Conservation (phyloP, 176 grass and related monocot genomes). For the Aechmea fasciata region DNA sequence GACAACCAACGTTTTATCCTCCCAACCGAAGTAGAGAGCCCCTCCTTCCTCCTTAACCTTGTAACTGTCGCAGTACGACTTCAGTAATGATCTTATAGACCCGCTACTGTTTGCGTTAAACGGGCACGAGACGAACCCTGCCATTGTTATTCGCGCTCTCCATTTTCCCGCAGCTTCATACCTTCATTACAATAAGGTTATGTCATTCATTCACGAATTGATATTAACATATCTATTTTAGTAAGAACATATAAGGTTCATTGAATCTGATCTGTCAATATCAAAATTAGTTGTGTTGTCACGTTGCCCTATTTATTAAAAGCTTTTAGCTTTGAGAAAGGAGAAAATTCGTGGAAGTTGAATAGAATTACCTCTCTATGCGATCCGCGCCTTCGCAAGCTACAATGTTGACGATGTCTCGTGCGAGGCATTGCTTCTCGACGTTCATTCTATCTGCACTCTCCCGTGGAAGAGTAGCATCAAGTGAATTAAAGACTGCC, state of each 20-base stretch:
- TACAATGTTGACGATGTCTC: slow-evolving; percentile 93
- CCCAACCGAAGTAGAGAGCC: slow-evolving; percentile 86
- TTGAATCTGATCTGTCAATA: no score
- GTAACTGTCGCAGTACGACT: slow-evolving; percentile 69
- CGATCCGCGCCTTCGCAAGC: slow-evolving; percentile 94
- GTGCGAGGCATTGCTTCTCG: slow-evolving; percentile 83
- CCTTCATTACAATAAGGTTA: slow-evolving; percentile 29
- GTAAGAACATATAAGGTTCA: no score
- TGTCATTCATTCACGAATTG: background rate
- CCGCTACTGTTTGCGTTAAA: slow-evolving; percentile 51
- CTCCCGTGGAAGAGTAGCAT: slow-evolving; percentile 84
- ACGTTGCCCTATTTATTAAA: background rate
- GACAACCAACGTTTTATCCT: slow-evolving; percentile 73
- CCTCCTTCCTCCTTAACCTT: slow-evolving; percentile 66
- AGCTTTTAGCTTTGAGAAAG: background rate
- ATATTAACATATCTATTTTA: background rate
- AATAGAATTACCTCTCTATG: slow-evolving; percentile 69
- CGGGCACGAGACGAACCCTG: slow-evolving; percentile 53
- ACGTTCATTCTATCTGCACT: slow-evolving; percentile 93
- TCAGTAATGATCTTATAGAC: slow-evolving; percentile 50
- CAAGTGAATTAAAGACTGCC: slow-evolving; percentile 87
- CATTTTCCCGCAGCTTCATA: slow-evolving; percentile 95
- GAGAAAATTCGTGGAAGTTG: background rate
- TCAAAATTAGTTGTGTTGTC: no score
- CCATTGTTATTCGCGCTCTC: slow-evolving; percentile 92